Evolutionary conservation across 805 yeast species (phyloP), one percentile per base, ranked within the genome.

Genomic region (Starmerella sirachaensis): DNA sequence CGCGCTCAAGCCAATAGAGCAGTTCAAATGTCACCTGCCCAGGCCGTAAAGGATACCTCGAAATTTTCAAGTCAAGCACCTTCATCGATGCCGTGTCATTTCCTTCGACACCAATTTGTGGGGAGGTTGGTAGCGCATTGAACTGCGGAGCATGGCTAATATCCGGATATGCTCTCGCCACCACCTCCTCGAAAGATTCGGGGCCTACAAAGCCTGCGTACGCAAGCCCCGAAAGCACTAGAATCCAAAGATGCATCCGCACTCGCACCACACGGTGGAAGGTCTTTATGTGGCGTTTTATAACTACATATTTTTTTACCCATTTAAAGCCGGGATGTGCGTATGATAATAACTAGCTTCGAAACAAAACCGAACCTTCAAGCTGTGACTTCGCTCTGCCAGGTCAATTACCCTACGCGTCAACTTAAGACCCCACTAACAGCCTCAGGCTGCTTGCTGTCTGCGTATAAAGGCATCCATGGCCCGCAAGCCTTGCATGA

Each of bases 41-140:
- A 1, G 56, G 55, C 14, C 22, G 35, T 29, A 57, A 13, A 0
- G 61, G 60, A 25, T 49, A 50, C 16, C 55, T 53, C 11, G 49
- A 38, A 11, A 55, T 45, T 4, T 35, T 21, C 18, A 57, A 38
- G 18, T 41, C 39, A 20, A 36, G 26, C 7, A 57, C 29, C 33
- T 53, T 41, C 37, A 57, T 24, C 5, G 43, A 12, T 1, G 57
- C 56, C 5, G 48, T 33, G 20, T 49, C 51, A 22, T 53, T 54
- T 25, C 40, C 27, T 10, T 51, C 48, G 10, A 46, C 42, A 6
- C 45, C 53, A 7, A 50, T 29, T 12, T 38, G 29, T 7, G 44
- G 42, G 12, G 42, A 24, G 16, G 34, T 28, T 11, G 41, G 37
- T 6, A 47, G 37, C 1, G 39, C 22, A 9, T 14, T 22, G 29